Conservation (phyloP, 2,329 filamentous ascomycete species). For the Bipolaris bicolor region DNA sequence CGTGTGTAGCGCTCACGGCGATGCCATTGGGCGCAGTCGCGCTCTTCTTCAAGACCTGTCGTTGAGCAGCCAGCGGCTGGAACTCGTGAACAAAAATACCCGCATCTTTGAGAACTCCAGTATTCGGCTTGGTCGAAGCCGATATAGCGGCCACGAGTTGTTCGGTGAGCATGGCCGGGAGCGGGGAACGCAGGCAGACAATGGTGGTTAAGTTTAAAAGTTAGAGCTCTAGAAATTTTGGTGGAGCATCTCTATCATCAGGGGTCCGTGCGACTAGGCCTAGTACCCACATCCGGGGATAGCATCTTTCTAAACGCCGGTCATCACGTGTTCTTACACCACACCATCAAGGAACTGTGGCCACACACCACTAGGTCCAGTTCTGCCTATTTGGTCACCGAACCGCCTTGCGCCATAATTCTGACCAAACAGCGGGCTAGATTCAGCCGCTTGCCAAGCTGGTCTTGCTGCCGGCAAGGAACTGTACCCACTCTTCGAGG, state of each 20-base stretch:
- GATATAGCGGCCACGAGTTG: slow-evolving; percentile 58
- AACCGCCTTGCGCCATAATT: neutral
- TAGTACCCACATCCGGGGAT: neutral
- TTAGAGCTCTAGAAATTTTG: slow-evolving; percentile 22
- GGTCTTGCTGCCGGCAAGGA: too few species aligned
- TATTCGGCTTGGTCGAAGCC: slow-evolving; percentile 50
- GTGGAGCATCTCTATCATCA: slow-evolving; percentile 11
- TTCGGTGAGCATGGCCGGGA: slow-evolving; percentile 56
- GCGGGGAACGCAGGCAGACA: slow-evolving; percentile 3
- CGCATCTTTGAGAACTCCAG: slow-evolving; percentile 71
- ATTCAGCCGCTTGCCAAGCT: neutral
- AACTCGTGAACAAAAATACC: slow-evolving; percentile 86
- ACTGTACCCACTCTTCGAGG: neutral
- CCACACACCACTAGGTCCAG: neutral
- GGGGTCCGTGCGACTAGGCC: slow-evolving; percentile 11
- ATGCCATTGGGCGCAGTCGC: slow-evolving; percentile 78
- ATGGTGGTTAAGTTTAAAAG: slow-evolving; percentile 8
- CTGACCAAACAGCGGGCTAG: neutral
- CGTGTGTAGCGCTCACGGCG: slow-evolving; percentile 78
- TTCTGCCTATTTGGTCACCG: neutral
- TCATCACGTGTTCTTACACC: neutral
- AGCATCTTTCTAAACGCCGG: neutral
- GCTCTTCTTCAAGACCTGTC: slow-evolving; percentile 88
- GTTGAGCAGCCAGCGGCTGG: slow-evolving; percentile 76
- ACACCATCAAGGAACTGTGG: neutral